Conservation (phyloP, 208 protist species). For the Naegleria fowleri region DNA sequence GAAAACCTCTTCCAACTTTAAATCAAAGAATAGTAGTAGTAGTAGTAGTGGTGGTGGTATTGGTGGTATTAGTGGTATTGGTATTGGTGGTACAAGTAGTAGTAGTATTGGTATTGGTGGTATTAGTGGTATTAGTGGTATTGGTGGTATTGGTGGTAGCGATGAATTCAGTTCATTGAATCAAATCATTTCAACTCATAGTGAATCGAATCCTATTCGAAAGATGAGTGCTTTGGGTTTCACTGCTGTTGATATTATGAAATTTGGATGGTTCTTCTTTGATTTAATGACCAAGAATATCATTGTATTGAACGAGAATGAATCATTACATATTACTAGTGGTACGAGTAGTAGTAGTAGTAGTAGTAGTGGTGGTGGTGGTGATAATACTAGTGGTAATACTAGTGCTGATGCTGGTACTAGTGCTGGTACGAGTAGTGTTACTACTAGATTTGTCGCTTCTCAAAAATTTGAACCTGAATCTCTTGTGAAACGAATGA, state of each 20-base stretch:
- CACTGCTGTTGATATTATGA: neutral
- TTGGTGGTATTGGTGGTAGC: too few relatives aligned
- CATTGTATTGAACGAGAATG: neutral
- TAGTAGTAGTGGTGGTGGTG: too few relatives aligned
- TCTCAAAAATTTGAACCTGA: neutral
- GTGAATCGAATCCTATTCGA: neutral
- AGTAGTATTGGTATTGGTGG: too few relatives aligned
- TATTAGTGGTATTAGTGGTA: too few relatives aligned
- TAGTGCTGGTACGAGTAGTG: too few relatives aligned
- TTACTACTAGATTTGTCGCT: too few relatives aligned
- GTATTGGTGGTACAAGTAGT: neutral
- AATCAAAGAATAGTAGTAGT: neutral
- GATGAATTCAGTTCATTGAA: neutral
- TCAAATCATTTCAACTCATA: neutral
- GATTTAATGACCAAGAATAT: neutral
- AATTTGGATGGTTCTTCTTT: conserved; percentile 19
- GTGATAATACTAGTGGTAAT: too few relatives aligned
- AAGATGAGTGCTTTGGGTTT: neutral
- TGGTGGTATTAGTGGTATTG: too few relatives aligned
- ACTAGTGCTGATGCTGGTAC: too few relatives aligned
- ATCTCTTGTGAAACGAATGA: neutral
- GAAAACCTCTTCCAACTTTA: neutral
- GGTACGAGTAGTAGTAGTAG: too few relatives aligned
- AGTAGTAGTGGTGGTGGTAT: neutral
- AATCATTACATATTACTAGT: neutral